Evolutionary conservation across 2,329 filamentous ascomycete genomes (phyloP), one percentile per base, ranked within the genome.

Genomic region (Microdochium nivale): DNA sequence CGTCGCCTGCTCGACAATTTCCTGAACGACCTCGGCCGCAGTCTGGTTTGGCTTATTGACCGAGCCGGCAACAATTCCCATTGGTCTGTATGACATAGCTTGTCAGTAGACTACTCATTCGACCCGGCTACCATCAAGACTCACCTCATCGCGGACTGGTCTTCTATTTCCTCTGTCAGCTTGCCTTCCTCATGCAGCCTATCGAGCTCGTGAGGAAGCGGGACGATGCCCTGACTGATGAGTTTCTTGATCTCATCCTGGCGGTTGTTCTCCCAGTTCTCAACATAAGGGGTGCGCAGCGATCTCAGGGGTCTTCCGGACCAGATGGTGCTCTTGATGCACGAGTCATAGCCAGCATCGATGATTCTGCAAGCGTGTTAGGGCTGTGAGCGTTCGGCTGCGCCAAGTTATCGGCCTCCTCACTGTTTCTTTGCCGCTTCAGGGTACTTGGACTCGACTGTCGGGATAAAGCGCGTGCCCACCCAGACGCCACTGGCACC

Each of bases 401-500:
- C 30, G 46, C 30, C 21, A 13, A 13, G 43, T 21, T 5, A 7
- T 11, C 9, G 11, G n/a, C 11, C 30, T 11, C 5, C 46, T 16
- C 30, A 47, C 46, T 47, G 46, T 24, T 25, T 19, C 46, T 47
- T 47, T 3, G 46, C 46, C 8, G 19, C 46, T 7, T 47, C 46
- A 7, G 46, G 46, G 25, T 47, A 47, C 24, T 47, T 47, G 23
- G 46, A 47, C 46, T 47, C 46, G 14, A 27, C 25, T 3, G 46
- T 27, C 10, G 46, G 46, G 23, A 99, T 87, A 76, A 99, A 99
- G 58, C 94, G 84, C 37, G 94, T 99, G 66, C 94, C 94, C 59
- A 99, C 87, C 94, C 94, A 99, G 60, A 97, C 94, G 62, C 84
- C 94, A 55, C 80, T 81, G 51, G 94, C 94, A 59, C 94, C 94